Evolutionary conservation across 164 flowering plant species (phyloP).

Genomic region (Tinospora cordifolia): DNA sequence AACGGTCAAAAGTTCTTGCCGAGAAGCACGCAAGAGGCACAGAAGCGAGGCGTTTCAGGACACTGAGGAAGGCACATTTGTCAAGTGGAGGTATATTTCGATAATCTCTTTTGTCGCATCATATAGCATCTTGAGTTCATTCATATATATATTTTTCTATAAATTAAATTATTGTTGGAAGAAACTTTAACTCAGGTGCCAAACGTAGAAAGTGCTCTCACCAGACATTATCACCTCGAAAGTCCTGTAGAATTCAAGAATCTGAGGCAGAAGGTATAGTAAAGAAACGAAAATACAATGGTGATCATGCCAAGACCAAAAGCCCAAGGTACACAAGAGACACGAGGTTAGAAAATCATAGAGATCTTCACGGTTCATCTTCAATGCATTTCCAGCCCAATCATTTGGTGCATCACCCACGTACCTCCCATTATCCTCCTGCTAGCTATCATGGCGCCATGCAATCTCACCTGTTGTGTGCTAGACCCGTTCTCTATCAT

Average conservation of each 20-base stretch:
- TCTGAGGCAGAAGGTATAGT: not conserved
- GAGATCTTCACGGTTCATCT: constrained; percentile 10
- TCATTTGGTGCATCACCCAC: not conserved
- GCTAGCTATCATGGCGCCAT: not conserved
- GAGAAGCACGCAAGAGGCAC: constrained; percentile 58
- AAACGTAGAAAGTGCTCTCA: constrained; percentile 16
- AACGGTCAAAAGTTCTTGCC: constrained; percentile 38
- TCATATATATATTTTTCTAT: not conserved
- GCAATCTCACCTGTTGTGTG: not conserved
- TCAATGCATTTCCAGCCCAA: constrained; percentile 1
- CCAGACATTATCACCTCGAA: constrained; percentile 15
- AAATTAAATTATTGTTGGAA: not conserved
- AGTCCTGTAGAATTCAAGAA: constrained; percentile 9
- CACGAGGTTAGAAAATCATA: constrained; percentile 4
- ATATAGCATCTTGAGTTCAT: not conserved
- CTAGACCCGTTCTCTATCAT: not conserved
- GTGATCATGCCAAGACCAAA: constrained; percentile 13
- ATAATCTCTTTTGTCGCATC: not conserved
- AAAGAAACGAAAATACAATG: constrained; percentile 9
- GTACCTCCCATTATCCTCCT: not conserved
- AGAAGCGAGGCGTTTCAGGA: constrained; percentile 48
- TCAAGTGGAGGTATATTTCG: constrained; percentile 27
- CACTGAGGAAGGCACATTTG: constrained; percentile 19
- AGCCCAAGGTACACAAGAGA: not conserved
- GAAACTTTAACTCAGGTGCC: constrained; percentile 13